A percentile compares a stretch with the other conserved stretches of the same genome.
Evolutionary conservation across 2,329 filamentous ascomycete genomes (phyloP).

Genomic region (Zarea fungicola): DNA sequence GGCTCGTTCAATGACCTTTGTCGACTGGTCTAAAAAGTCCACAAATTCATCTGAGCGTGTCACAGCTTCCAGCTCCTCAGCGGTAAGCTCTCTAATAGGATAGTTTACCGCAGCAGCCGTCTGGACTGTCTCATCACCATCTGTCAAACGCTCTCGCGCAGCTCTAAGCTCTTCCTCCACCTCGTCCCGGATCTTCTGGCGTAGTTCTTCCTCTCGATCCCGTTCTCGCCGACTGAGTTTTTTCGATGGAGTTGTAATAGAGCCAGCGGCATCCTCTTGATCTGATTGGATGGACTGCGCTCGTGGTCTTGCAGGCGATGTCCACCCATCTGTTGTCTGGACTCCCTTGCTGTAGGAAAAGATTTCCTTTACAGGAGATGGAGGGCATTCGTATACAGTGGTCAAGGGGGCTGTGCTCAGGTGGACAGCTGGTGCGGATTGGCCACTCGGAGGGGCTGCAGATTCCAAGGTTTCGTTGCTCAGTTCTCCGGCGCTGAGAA

Average conservation of each 20-base stretch:
- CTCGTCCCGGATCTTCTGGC: constrained; percentile 77
- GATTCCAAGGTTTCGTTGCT: constrained; percentile 69
- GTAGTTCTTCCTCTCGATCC: constrained; percentile 82
- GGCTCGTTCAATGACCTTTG: constrained; percentile 93
- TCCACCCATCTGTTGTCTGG: constrained; percentile 78
- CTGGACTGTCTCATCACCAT: constrained; percentile 31
- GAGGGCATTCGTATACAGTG: constrained; percentile 75
- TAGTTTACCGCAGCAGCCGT: constrained; percentile 48
- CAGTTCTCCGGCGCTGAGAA: constrained; percentile 74
- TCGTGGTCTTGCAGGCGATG: constrained; percentile 44
- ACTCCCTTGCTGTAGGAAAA: constrained; percentile 97
- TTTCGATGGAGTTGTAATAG: constrained; percentile 60
- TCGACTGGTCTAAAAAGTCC: constrained; percentile 91
- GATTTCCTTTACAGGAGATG: constrained; percentile 71
- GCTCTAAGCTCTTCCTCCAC: constrained; percentile 88
- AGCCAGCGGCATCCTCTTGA: constrained; percentile 51
- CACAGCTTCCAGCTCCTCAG: constrained; percentile 84
- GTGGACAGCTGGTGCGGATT: constrained; percentile 52
- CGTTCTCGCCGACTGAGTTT: constrained; percentile 72
- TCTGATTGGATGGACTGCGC: constrained; percentile 47
- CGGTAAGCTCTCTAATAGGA: constrained; percentile 71
- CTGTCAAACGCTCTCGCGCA: constrained; percentile 54
- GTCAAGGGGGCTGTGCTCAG: constrained; percentile 69
- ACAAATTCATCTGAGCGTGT: constrained; percentile 90
- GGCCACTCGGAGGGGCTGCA: constrained; percentile 41